Base-by-base conservation (phyloP, 2,329 filamentous ascomycete species). In the Aspergillus sp. region DNA sequence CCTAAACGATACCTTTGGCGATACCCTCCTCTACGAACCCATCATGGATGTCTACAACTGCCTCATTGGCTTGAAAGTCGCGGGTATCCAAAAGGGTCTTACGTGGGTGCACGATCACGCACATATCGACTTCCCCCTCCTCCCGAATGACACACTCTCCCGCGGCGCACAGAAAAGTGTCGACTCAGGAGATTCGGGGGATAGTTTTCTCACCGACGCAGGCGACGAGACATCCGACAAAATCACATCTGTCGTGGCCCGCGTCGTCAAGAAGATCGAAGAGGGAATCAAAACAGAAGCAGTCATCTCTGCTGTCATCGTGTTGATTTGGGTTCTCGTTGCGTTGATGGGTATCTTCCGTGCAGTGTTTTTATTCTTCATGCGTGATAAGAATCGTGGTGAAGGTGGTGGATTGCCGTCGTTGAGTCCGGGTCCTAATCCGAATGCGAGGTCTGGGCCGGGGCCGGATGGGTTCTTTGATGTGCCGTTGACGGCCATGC, bases 41-140 rank as follows among this genome's bases (percentile, higher is more conserved):
- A 84, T 95, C 60, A 77, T 82, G 60, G 85, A 88, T 39, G 82
- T 96, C 30, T 78, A 96, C 53, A 80, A 88, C 62, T 97, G 93
- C 63, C 76, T 97, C n/a, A 82, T 97, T 54, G 82, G 85, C 6
- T 77, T 95, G 61, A 97, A 97, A 74, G 78, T 97, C 53, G 82
- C 87, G 56, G 80, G 83, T 19, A 82, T 98, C 55, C 82, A 97
- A 66, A 85, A 86, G 62, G 93, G 86, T 10, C 77, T 97, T n/a
- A 95, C 88, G 1, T 98, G 91, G 91, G 86, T 95, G 9, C 81
- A 87, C 60, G 85, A 97, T 56, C 75, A 97, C 64, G 89, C 93
- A 3, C 81, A 93, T 52, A 79, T 98, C 58, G 74, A 81, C 50
- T 85, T 98, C 58, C 93, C 93, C 0, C 70, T 80, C 46, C 83